Percentiles rank a stretch among this genome's conserved stretches.
Evolutionary conservation across 768 basidiomycete species (phyloP).

Genomic region (Trametes villosa): DNA sequence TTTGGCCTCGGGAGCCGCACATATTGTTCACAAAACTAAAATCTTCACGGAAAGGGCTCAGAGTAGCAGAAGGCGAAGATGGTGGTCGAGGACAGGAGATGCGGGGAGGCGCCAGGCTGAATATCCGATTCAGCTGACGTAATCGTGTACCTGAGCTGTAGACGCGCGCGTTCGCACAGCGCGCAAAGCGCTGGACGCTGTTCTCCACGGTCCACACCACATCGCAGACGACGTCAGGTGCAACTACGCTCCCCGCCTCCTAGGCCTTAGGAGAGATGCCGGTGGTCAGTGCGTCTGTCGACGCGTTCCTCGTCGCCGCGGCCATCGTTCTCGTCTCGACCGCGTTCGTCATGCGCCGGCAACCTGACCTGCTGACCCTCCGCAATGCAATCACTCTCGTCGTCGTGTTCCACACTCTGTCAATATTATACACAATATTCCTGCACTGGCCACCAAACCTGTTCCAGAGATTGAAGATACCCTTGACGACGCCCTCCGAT

Average conservation of each 20-base stretch:
- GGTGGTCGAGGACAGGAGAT: too few species aligned
- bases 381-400: conserved; percentile 40
- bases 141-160: too few species aligned
- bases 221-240: neutral
- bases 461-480: conserved; percentile 57
- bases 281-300: conserved; percentile 32
- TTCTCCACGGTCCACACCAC: neutral
- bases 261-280: conserved; percentile 25
- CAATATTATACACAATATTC: conserved; percentile 49
- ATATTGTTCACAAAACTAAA: too few species aligned
- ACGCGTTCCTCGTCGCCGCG: conserved; percentile 28
- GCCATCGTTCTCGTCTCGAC: conserved; percentile 23
- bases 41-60: too few species aligned
- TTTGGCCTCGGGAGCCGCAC: too few species aligned
- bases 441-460: conserved; percentile 62
- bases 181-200: too few species aligned
- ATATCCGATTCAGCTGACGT: too few species aligned
- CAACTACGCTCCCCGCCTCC: neutral
- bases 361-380: conserved; percentile 20
- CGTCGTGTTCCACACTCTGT: conserved; percentile 55
- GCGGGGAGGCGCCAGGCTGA: too few species aligned
- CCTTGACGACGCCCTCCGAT: conserved; percentile 59
- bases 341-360: conserved; percentile 20
- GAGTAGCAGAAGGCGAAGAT: too few species aligned
- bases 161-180: too few species aligned